A percentile compares a stretch with the other conserved stretches of the same genome.
These are phyloP conservation scores for Tephrocybe sp. DNA, from an alignment of 768 basidiomycete species.

Conservation along the genomic window DNA sequence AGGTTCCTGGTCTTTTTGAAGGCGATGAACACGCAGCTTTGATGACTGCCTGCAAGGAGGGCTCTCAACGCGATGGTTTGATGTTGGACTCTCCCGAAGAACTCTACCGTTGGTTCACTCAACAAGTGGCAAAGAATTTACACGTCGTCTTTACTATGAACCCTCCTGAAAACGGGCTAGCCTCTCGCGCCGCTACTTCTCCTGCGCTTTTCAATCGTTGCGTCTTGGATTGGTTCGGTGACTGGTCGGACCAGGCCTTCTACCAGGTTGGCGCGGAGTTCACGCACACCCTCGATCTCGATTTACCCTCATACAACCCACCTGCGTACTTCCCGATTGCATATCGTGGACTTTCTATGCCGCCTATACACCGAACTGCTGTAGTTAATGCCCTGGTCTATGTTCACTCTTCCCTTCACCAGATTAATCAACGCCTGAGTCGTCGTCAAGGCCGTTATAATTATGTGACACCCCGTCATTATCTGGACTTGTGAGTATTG, in stretches of 20 bases:
- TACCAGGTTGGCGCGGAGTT: slow-evolving; percentile 98
- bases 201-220: slow-evolving; percentile 99
- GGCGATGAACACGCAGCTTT: slow-evolving; percentile 98
- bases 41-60: slow-evolving; percentile 99
- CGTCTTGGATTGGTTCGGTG: slow-evolving; percentile 99
- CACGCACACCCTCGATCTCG: slow-evolving; percentile 90
- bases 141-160: slow-evolving; percentile 99
- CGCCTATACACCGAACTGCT: slow-evolving; percentile 88
- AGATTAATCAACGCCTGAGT: slow-evolving; percentile 85
- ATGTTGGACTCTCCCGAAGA: slow-evolving; percentile 99
- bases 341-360: slow-evolving; percentile 78
- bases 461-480: slow-evolving; percentile 96
- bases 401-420: slow-evolving; percentile 86
- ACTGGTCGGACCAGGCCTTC: slow-evolving; percentile 98
- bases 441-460: slow-evolving; percentile 94
- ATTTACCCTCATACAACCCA: slow-evolving; percentile 76
- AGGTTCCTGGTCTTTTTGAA: slow-evolving; percentile 99
- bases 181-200: slow-evolving; percentile 94
- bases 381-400: slow-evolving; percentile 92
- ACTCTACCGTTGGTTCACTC: slow-evolving; percentile 97
- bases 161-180: slow-evolving; percentile 93
- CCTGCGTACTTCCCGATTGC: slow-evolving; percentile 86
- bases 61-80: slow-evolving; percentile 96
- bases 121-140: slow-evolving; percentile 95
- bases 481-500: slow-evolving; percentile 90